Conservation (phyloP, 225 moss, liverwort and hornwort genomes). For the Physcomitrium patens region DNA sequence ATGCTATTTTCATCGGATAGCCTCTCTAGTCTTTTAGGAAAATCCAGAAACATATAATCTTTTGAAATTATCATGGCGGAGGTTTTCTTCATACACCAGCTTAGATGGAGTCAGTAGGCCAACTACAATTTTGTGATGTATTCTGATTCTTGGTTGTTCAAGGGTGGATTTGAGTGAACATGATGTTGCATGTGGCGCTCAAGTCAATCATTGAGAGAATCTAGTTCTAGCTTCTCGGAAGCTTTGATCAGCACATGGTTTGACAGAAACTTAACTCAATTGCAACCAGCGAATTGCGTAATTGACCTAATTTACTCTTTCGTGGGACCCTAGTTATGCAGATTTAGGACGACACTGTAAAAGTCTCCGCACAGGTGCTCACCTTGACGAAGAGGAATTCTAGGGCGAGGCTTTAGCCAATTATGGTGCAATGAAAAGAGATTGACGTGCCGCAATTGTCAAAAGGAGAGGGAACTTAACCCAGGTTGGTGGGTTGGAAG, state of each 20-base stretch:
- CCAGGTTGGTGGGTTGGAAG: constrained; percentile 30
- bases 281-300: background rate
- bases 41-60: background rate
- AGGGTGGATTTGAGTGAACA: background rate
- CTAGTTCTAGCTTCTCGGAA: background rate
- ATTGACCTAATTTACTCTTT: background rate
- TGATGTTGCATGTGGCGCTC: constrained; percentile 2
- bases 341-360: constrained; percentile 5
- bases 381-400: background rate
- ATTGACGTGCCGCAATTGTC: constrained; percentile 28
- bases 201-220: background rate
- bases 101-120: background rate
- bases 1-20: background rate
- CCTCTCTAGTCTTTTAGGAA: background rate
- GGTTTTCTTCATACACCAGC: background rate
- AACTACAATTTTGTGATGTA: constrained; percentile 4
- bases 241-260: background rate
- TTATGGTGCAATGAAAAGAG: constrained; percentile 22
- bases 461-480: constrained; percentile 5
- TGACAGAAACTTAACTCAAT: background rate
- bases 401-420: background rate
- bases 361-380: background rate
- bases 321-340: constrained; percentile 30
- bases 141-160: background rate
- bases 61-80: background rate